Evolutionary conservation across 163 green algal species (phyloP).

Genomic region (Scenedesmus sp.): DNA sequence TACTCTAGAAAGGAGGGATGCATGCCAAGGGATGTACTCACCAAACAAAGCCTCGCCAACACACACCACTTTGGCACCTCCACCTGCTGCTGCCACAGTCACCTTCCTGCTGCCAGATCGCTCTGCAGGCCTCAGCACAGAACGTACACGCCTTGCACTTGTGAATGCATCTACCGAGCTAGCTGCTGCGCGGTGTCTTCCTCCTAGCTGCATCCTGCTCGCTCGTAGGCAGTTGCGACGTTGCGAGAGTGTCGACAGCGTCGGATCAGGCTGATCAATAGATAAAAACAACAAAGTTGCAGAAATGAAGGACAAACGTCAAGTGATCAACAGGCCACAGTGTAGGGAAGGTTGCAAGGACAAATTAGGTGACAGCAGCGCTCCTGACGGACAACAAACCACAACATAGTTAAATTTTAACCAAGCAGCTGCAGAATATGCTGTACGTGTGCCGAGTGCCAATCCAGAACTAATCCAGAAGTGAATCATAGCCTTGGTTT

Average conservation of each 20-base stretch:
- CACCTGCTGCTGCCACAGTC: not conserved
- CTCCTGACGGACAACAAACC: not conserved
- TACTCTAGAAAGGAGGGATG: not conserved
- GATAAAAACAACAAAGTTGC: too few relatives aligned
- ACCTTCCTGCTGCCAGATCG: not conserved
- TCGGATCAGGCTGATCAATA: not conserved
- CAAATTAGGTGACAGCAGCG: too few relatives aligned
- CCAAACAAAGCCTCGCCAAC: conserved; percentile 87
- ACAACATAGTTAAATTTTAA: too few relatives aligned
- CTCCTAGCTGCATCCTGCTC: not conserved
- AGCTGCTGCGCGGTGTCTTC: not conserved
- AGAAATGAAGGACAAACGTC: too few relatives aligned
- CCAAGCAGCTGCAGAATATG: too few relatives aligned
- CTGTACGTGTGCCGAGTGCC: too few relatives aligned
- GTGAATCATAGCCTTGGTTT: not conserved
- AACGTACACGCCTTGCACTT: not conserved
- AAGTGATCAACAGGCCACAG: not conserved
- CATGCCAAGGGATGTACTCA: conserved; percentile 46
- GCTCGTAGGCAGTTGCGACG: not conserved
- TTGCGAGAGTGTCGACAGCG: not conserved
- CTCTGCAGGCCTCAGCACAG: not conserved
- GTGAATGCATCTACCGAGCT: not conserved
- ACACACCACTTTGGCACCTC: conserved; percentile 65
- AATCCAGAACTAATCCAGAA: too few relatives aligned
- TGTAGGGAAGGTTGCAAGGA: too few relatives aligned